Percentiles rank a stretch among this genome's conserved stretches.
phyloP scores from a whole-genome alignment of 352 stramenopile genomes.

The Phytophthora constricta region DNA sequence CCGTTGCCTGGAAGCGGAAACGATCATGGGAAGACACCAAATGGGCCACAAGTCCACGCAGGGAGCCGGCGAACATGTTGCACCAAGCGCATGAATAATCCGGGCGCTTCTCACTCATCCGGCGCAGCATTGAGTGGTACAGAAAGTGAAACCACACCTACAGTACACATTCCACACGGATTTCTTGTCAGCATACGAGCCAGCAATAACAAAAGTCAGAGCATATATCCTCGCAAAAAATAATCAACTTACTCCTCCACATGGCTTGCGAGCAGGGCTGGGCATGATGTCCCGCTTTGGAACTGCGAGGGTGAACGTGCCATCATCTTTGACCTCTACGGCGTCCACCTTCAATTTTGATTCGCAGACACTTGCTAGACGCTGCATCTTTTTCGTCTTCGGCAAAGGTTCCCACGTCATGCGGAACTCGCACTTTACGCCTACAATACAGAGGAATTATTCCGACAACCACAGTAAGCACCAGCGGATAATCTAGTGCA shows the following conservation, averaged over 20 bases:
- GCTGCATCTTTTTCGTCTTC: conserved; percentile 48
- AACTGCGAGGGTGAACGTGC: conserved; percentile 42
- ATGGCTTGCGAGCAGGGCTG: conserved; percentile 21
- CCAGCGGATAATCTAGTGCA: background rate
- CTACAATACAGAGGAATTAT: conserved; percentile 28
- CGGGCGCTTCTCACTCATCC: conserved; percentile 83
- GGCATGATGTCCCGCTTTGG: conserved; percentile 44
- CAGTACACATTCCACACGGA: background rate
- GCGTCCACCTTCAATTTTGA: conserved; percentile 41
- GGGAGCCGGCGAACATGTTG: conserved; percentile 80
- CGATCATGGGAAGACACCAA: conserved; percentile 80
- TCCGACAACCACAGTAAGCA: no score
- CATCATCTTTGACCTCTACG: conserved; percentile 27
- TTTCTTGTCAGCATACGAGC: no score
- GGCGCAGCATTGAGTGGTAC: conserved; percentile 80
- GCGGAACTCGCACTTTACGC: conserved; percentile 63
- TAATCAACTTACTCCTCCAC: conserved; percentile 33
- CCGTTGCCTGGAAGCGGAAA: conserved; percentile 80
- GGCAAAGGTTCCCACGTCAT: conserved; percentile 53
- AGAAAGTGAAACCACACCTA: conserved; percentile 88
- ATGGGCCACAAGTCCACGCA: conserved; percentile 76
- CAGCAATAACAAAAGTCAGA: background rate
- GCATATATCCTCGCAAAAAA: background rate
- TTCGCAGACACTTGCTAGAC: conserved; percentile 46
- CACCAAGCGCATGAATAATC: conserved; percentile 87